Evolutionary conservation across 805 yeast species (phyloP), one percentile per base, ranked within the genome.

Genomic region (Ogataea trehaloabstinens): DNA sequence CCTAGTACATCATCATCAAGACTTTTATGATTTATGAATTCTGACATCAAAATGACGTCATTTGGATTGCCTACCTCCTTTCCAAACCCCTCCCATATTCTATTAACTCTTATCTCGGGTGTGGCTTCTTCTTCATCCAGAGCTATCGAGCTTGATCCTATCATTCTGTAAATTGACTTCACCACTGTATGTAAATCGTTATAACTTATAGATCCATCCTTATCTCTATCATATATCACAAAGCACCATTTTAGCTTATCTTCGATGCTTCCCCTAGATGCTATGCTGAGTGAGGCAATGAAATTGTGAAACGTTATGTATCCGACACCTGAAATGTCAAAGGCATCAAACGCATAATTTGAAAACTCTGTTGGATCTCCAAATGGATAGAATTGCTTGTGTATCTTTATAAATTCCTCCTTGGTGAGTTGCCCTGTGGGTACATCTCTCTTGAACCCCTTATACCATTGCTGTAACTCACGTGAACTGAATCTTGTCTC

Each of bases 391-490:
- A 91, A 93, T 57, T 93, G 98, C 60, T 87, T 87, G 67, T 90
- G 95, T 15, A 93, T 90, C 61, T 86, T 87, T 49, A 84, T 80
- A 61, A 93, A 88, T 56, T 93, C 98, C 34, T 83, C 86, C 54
- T 82, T 84, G 3, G 89, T 78, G 19, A 93, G 70, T 58, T 83
- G 90, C 1, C 98, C 98, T 24, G 79, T 72, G 1, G 97, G 97
- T 60, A 96, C 91, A 61, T 93, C 99, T 56, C 96, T 74, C 29
- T 84, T 69, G 53, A 93, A 93, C 2, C 98, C 98, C 59, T 91
- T 91, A 59, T 91, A 91, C 99, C 99, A 93, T 58, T 91, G 99
- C 62, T 93, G 98, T 31, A 93, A 74, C 59, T 93, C 99, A 48
- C 96, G 74, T 38, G 90, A 80, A 56, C 91, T 96, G 57, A 93